phyloP scores from a whole-genome alignment of 202 grass and related monocot species.

The Setaria viridis region DNA sequence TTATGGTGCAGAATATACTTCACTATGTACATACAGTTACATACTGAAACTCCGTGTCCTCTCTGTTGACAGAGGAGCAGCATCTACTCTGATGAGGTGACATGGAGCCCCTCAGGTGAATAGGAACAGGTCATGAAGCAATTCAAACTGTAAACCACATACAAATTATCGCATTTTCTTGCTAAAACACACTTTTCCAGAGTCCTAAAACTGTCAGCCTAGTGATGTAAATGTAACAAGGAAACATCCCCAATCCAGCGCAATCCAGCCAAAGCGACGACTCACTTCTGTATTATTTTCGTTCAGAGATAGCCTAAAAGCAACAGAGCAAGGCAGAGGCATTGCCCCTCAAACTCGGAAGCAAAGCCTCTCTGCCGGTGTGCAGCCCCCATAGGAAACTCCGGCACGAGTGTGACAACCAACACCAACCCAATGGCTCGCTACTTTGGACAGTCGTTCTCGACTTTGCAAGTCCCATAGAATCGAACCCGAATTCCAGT shows the following conservation, averaged over 20 bases:
- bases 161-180: not conserved
- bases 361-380: not conserved
- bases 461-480: not conserved
- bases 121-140: not conserved
- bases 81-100: not conserved
- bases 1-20: not conserved
- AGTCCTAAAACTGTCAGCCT: too few species aligned
- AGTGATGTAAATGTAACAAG: too few species aligned
- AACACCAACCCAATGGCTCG: not conserved
- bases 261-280: too few species aligned
- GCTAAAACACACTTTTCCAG: too few species aligned
- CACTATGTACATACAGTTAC: not conserved
- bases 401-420: not conserved
- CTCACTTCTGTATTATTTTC: too few species aligned
- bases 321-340: not conserved
- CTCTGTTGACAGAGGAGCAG: not conserved
- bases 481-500: not conserved
- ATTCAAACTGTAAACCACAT: constrained; percentile 1
- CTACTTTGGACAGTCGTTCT: not conserved
- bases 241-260: too few species aligned
- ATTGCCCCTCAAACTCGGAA: constrained; percentile 3
- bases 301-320: too few species aligned
- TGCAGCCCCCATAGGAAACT: not conserved
- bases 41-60: not conserved
- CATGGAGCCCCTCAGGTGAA: not conserved